Evolutionary conservation across 2,329 filamentous ascomycete genomes (phyloP).

Genomic region (Epichloe brachyelytri): DNA sequence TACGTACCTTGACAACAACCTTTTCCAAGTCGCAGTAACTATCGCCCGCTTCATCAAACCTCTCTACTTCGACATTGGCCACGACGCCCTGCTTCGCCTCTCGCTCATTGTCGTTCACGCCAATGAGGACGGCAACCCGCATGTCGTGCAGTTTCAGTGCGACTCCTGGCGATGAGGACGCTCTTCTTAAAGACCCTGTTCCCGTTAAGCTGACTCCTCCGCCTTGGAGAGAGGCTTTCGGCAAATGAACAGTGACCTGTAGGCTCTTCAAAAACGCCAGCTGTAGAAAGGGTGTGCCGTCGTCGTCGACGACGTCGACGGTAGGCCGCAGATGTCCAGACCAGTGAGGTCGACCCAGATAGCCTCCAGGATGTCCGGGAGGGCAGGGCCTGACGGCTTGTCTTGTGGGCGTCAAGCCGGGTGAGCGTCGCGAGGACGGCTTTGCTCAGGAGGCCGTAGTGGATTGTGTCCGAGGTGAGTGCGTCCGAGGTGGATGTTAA

Average conservation of each 20-base stretch:
- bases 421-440: constrained; percentile 38
- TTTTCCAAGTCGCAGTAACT: constrained; percentile 43
- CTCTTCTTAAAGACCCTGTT: constrained; percentile 23
- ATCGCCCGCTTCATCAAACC: constrained; percentile 32
- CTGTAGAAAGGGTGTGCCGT: constrained; percentile 18
- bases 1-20: constrained; percentile 46
- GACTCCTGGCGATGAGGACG: constrained; percentile 14
- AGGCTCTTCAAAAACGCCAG: constrained; percentile 28
- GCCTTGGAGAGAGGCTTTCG: constrained; percentile 57
- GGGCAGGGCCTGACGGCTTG: constrained; percentile 5
- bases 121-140: constrained; percentile 54
- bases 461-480: constrained; percentile 56
- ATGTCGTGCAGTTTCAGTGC: constrained; percentile 41
- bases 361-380: constrained; percentile 17
- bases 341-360: constrained; percentile 23
- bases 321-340: constrained; percentile 8
- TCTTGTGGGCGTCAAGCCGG: constrained; percentile 9
- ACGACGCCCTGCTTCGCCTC: constrained; percentile 52
- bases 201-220: constrained; percentile 41
- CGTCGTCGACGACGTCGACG: background rate
- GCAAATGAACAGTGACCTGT: constrained; percentile 41
- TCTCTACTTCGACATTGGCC: constrained; percentile 49
- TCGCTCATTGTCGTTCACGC: constrained; percentile 61
- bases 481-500: constrained; percentile 45
- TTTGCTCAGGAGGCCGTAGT: constrained; percentile 63